Percentiles rank a stretch among this genome's conserved stretches.
These are phyloP conservation scores for Aquilaria yunnanensis DNA, from an alignment of 345 rosid genomes.

Conservation along the genomic window DNA sequence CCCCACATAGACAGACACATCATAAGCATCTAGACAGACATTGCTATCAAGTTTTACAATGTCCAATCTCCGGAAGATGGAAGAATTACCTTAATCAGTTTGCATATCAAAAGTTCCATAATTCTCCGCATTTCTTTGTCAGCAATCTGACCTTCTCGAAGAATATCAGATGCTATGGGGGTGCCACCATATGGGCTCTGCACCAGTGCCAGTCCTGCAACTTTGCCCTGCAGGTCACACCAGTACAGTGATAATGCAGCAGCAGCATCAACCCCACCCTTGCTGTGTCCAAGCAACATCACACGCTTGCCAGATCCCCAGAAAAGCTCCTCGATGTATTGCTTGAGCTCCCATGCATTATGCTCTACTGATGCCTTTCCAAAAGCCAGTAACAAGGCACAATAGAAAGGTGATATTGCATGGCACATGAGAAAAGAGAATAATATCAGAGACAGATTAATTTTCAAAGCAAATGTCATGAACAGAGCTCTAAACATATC, in stretches of 20 bases:
- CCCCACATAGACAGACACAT: too few relatives aligned
- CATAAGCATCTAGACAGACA: too few relatives aligned
- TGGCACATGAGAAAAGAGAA: neutral
- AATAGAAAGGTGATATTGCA: constrained; percentile 7
- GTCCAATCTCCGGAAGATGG: constrained; percentile 2
- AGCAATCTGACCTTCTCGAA: constrained; percentile 66
- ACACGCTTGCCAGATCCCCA: constrained; percentile 72
- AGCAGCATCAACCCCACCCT: constrained; percentile 76
- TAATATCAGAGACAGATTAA: neutral
- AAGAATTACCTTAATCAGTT: constrained; percentile 47
- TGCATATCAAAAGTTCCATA: constrained; percentile 64
- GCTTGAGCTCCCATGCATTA: constrained; percentile 66
- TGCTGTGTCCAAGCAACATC: constrained; percentile 75
- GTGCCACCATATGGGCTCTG: constrained; percentile 72
- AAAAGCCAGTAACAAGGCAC: constrained; percentile 11
- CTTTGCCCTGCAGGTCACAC: constrained; percentile 48
- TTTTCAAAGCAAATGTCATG: neutral
- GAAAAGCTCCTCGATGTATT: constrained; percentile 65
- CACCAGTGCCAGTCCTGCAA: constrained; percentile 66
- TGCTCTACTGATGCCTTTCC: constrained; percentile 65
- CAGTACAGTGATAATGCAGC: constrained; percentile 61
- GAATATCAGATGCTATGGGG: constrained; percentile 63
- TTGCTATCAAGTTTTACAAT: too few relatives aligned
- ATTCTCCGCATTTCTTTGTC: constrained; percentile 60
- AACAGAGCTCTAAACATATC: neutral